Base-by-base conservation (phyloP, 78 protist species). In the Dictyostelium brefeldianum region DNA sequence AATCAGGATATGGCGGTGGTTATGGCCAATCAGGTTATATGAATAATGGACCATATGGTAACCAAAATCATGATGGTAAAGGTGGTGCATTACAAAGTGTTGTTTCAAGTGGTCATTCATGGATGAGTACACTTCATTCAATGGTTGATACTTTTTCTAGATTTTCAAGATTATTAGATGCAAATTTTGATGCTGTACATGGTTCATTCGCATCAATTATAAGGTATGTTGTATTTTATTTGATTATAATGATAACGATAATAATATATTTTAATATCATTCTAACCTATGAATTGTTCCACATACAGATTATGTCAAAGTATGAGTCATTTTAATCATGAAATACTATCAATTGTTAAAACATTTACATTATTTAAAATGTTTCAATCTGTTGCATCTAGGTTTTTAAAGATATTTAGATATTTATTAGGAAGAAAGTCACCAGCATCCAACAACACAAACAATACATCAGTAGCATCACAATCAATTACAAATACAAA, bases 161-260 rank as follows among this genome's bases (percentile, higher is more conserved):
- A 73, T 73, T 73, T 15, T 73, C 79, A 20, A 73, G 51, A 73
- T 73, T 46, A 73, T 46, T 78, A 27, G 17, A 77, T 87, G 81
- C 93, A 78, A 87, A 87, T 77, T 87, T 77, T 25, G 93, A 87
- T 87, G 93, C 93, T 29, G 93, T 87, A 50, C 93, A 80, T 29
- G 93, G 54, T 77, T 87, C 93, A 25, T 87, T 87, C 67, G 22
- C 84, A 1, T 87, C 93, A 31, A 81, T 87, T 25, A 46, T 84
- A 27, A 84, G 92, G 90, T 82, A 69, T 36, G 43, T 36, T 36
- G 2, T 36, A 36, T 36, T 36, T 36, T 36, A 3, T 36, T n/a
- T n/a, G n/a, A 51, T 51, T 51, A 51, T 51, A 51, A 51, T 4
- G 1, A 51, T 14, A 1, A 4, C 1, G 75, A 41, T 79, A 18